Evolutionary conservation across 208 protist species (phyloP), one percentile per base, ranked within the genome.

Genomic region (Trypanosoma boissoni): DNA sequence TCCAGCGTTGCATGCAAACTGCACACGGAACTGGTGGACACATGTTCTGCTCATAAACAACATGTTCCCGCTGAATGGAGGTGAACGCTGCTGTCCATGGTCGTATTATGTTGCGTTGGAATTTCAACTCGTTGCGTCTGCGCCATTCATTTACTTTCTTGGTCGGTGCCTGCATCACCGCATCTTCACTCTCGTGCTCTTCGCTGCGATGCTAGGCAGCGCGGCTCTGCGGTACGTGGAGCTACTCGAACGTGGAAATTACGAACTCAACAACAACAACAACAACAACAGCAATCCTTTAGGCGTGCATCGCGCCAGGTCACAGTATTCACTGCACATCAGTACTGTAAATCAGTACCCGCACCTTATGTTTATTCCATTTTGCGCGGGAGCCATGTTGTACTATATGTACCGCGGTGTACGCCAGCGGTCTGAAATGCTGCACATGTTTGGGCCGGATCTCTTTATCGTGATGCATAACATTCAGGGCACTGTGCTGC

Each of bases 41-140:
- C 70, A 76, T 44, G 50, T 76, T 23, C 23, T 76, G 14, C 20
- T 76, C 2, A 41, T 76, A 0, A 76, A 76, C 46, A 67, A 76
- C 42, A 57, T 71, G n/a, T 9, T 70, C 37, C 69, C 69, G 23
- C 0, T 34, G 8, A 54, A 64, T 37, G 41, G 29, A 27, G 50
- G 51, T 31, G 42, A 70, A 34, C 55, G 56, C 21, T 76, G 69
- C 54, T 64, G 58, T 31, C 63, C 63, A 43, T 76, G 69, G 56
- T 63, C 63, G 7, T 76, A 76, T 24, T 76, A 71, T 31, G 43
- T 76, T 20, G 69, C 63, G 50, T 53, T 76, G 6, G 69, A 71
- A 14, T 71, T 76, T 64, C 69, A 76, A 42, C 29, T 76, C 6
- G 45, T 58, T 2, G 57, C 53, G 8, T 8, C 56, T 14, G 68